These are phyloP conservation scores for Didymosphaeria variabile DNA, from an alignment of 2,329 filamentous ascomycete genomes.

Conservation along the genomic window DNA sequence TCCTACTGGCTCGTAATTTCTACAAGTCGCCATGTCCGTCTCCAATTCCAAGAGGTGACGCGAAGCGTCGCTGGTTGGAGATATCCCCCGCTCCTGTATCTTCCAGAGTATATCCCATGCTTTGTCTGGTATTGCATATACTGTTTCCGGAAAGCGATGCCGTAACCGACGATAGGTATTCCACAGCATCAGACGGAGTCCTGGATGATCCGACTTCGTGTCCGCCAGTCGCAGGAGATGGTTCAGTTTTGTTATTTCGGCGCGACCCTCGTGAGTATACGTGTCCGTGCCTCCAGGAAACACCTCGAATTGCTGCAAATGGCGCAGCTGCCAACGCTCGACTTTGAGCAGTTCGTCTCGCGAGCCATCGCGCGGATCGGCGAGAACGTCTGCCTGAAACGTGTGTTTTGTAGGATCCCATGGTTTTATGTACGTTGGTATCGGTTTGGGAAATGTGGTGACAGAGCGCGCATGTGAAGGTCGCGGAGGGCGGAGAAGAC, in stretches of 20 bases:
- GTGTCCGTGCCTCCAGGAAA: neutral
- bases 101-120: constrained; percentile 49
- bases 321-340: constrained; percentile 23
- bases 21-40: constrained; percentile 37
- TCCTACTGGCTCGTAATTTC: constrained; percentile 26
- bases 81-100: constrained; percentile 25
- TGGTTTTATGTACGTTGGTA: constrained; percentile 31
- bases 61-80: neutral
- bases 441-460: constrained; percentile 33
- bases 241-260: neutral
- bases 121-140: constrained; percentile 29
- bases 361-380: constrained; percentile 1
- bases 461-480: constrained; percentile 29
- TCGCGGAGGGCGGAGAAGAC: constrained; percentile 27
- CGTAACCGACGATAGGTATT: constrained; percentile 40
- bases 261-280: neutral
- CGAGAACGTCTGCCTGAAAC: neutral
- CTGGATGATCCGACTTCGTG: constrained; percentile 6
- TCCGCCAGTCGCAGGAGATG: constrained; percentile 9
- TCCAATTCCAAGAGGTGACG: constrained; percentile 31
- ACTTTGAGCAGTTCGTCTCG: constrained; percentile 9
- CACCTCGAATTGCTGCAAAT: constrained; percentile 15
- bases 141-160: constrained; percentile 24
- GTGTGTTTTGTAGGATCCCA: constrained; percentile 41
- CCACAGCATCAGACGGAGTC: constrained; percentile 36